Evolutionary conservation across 257 asterid genomes (phyloP).

Genomic region (Solanum lignicaule): DNA sequence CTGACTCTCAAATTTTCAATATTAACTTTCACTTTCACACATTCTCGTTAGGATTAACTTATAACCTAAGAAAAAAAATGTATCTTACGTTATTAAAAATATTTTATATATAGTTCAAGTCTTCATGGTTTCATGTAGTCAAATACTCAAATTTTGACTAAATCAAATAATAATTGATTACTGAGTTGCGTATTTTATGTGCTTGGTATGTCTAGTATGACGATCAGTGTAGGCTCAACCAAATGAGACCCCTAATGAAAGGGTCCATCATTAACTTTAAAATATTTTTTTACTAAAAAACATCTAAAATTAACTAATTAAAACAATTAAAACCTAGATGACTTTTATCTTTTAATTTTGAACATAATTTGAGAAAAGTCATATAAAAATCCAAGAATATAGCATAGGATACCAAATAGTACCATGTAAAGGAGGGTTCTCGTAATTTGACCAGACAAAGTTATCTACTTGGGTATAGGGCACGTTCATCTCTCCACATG

Average conservation of each 20-base stretch:
- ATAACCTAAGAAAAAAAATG: background rate
- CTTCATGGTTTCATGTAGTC: background rate
- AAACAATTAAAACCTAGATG: background rate
- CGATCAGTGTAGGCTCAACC: background rate
- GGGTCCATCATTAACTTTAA: background rate
- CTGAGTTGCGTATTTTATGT: background rate
- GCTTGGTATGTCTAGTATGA: background rate
- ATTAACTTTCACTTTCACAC: background rate
- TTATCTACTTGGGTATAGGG: background rate
- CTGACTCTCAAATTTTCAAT: background rate
- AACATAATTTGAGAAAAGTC: background rate
- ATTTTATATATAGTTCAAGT: background rate
- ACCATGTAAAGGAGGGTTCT: background rate
- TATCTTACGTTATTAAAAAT: background rate
- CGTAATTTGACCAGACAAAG: constrained; percentile 11
- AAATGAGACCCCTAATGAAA: background rate
- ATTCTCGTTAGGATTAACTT: background rate
- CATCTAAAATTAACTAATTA: background rate
- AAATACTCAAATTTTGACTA: background rate
- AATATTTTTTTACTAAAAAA: background rate
- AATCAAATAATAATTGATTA: background rate
- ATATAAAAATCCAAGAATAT: background rate
- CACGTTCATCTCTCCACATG: background rate
- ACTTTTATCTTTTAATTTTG: background rate
- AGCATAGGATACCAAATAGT: background rate